Percentiles rank a stretch among this genome's conserved stretches.
Conservation (phyloP, 805 yeast species). For the Wickerhamomyces sydowiorum region DNA sequence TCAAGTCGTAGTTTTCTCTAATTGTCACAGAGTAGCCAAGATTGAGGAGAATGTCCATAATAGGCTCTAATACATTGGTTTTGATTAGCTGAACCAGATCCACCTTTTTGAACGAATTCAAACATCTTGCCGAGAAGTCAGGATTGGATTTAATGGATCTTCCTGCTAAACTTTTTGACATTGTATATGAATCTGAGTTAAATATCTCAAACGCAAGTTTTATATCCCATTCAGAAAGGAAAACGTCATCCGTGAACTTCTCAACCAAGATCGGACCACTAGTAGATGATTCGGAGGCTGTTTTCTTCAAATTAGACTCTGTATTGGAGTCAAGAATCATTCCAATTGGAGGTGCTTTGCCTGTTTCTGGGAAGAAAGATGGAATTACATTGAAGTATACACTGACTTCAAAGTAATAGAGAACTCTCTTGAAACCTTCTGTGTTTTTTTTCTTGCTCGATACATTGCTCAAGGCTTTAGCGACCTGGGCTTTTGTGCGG, state of each 20-base stretch:
- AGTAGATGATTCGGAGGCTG: neutral
- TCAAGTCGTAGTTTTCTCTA: neutral
- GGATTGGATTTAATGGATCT: neutral
- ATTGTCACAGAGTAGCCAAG: neutral
- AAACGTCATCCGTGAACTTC: neutral
- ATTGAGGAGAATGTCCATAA: neutral
- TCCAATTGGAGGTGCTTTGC: neutral
- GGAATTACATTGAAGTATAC: neutral
- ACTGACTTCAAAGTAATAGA: neutral
- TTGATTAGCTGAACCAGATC: neutral
- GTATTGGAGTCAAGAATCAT: neutral
- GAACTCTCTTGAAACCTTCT: too few relatives aligned
- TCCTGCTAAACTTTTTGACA: too few relatives aligned
- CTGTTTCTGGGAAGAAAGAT: neutral
- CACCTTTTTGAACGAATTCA: neutral
- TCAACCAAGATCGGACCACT: neutral
- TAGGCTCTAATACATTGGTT: neutral
- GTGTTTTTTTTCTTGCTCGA: too few relatives aligned
- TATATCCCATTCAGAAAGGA: neutral
- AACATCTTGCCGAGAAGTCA: neutral
- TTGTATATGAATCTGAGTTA: neutral
- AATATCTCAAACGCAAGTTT: neutral
- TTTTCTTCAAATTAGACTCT: neutral
- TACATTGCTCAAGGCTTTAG: too few relatives aligned
- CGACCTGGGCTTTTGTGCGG: neutral